Evolutionary conservation across 257 asterid genomes (phyloP).

Genomic region (Nicotiana tabacum): DNA sequence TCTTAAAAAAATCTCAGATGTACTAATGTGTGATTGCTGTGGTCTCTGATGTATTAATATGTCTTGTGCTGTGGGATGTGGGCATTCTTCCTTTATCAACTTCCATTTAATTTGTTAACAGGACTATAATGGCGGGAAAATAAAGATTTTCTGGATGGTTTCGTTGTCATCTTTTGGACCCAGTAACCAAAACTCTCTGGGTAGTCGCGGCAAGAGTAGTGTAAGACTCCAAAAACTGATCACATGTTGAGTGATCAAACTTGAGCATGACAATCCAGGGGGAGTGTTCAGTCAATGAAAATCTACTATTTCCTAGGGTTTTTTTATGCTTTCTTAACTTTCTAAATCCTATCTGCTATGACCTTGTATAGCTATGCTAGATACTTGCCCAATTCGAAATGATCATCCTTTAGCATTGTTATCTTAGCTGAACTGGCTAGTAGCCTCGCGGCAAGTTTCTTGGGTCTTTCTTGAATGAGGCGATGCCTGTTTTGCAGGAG

Average conservation of each 20-base stretch:
- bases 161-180: neutral
- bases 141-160: neutral
- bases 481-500: constrained; percentile 47
- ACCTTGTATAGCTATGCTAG: neutral
- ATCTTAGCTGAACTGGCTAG: neutral
- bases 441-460: neutral
- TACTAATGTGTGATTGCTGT: too few species aligned
- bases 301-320: neutral
- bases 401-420: neutral
- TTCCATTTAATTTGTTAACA: neutral
- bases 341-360: neutral
- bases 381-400: neutral
- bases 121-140: neutral
- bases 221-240: neutral
- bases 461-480: neutral
- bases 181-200: neutral
- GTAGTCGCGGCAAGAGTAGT: neutral
- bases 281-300: neutral
- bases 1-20: too few species aligned
- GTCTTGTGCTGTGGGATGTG: neutral
- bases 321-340: neutral
- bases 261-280: neutral
- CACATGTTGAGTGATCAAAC: neutral
- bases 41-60: neutral
- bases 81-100: neutral